Conservation (phyloP, 345 rosid species). For the Camelina neglecta region DNA sequence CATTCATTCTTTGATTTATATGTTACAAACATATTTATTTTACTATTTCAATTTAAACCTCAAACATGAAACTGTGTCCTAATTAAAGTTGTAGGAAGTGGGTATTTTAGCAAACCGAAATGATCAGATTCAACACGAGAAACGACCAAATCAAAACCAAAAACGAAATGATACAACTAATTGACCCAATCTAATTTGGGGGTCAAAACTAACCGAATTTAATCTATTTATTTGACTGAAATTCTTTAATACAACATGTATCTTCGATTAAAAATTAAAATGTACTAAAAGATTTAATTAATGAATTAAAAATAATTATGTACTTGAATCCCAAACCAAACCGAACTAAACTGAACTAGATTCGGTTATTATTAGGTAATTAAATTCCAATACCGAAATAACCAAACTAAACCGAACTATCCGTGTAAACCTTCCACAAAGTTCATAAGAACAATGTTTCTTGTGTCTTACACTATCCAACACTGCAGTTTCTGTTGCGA, state of each 20-base stretch:
- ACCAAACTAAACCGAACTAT: not conserved
- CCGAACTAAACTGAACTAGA: not conserved
- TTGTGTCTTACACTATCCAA: conserved; percentile 18
- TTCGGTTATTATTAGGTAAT: not conserved
- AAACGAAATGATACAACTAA: not conserved
- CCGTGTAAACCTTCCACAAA: not conserved
- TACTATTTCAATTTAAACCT: not conserved
- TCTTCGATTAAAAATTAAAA: not conserved
- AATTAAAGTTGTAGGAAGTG: not conserved
- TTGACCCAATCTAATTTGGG: not conserved
- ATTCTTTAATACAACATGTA: not conserved
- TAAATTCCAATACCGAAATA: not conserved
- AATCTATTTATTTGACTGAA: not conserved
- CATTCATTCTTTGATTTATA: conserved; percentile 40
- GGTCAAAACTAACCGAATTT: not conserved
- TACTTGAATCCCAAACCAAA: not conserved
- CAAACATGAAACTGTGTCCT: not conserved
- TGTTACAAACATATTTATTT: conserved; percentile 3
- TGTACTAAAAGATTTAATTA: not conserved
- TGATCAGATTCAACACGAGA: not conserved
- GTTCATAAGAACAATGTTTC: not conserved
- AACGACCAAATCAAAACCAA: not conserved
- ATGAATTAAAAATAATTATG: not conserved
- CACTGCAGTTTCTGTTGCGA: not conserved
- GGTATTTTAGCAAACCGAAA: not conserved